Conservation (phyloP, 1,284 basidiomycete species). For the Malassezia sp. region DNA sequence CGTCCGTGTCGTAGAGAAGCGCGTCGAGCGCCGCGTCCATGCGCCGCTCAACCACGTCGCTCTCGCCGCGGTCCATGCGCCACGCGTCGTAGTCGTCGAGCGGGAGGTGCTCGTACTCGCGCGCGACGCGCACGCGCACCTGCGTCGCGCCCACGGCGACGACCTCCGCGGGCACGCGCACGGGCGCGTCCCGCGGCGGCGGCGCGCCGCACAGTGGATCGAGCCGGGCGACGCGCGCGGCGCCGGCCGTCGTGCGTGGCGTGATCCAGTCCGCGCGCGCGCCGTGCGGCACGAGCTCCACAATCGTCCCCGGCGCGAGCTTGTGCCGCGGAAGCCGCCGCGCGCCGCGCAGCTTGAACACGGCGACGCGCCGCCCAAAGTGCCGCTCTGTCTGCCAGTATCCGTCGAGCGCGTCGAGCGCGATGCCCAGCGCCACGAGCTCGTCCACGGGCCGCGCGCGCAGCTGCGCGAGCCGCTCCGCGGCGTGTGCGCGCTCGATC, state of each 20-base stretch:
- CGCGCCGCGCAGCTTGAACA: conserved; percentile 33
- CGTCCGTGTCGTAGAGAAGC: conserved; percentile 56
- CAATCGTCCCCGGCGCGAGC: conserved; percentile 25
- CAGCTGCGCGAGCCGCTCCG: conserved; percentile 22
- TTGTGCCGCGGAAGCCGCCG: conserved; percentile 25
- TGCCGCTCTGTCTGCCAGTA: conserved; percentile 36
- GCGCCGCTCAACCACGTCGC: conserved; percentile 58
- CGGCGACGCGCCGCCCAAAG: conserved; percentile 30
- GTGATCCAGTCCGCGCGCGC: conserved; percentile 1
- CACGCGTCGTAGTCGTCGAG: conserved; percentile 55
- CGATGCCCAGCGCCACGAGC: conserved; percentile 25
- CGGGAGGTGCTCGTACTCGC: conserved; percentile 52
- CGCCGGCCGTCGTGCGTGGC: background rate
- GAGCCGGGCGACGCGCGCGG: background rate
- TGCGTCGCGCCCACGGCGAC: conserved; percentile 23
- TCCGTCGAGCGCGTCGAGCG: conserved; percentile 31
- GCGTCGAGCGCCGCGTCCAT: conserved; percentile 60
- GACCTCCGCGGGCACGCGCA: conserved; percentile 25
- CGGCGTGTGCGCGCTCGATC: conserved; percentile 24
- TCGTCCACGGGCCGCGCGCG: conserved; percentile 25
- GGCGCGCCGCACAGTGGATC: background rate
- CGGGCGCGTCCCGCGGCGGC: conserved; percentile 5
- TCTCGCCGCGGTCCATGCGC: conserved; percentile 61
- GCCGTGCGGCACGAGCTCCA: conserved; percentile 23
- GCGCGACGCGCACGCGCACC: conserved; percentile 32